Evolutionary conservation across 1,284 basidiomycete genomes (phyloP).

Genomic region (Tremellales sp.): DNA sequence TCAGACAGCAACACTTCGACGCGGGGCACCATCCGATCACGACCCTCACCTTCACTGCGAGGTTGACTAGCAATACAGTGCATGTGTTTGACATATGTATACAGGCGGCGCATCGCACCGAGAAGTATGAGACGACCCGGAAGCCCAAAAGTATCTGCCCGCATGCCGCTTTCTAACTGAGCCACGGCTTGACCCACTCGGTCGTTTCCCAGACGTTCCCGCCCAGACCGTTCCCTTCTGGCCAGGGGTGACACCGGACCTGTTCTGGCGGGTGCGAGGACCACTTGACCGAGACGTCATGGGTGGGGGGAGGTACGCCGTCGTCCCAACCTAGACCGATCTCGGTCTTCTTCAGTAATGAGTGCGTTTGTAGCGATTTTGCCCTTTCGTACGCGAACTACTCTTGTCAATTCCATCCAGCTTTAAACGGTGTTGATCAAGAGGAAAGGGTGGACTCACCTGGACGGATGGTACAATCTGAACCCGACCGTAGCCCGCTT

Average conservation of each 20-base stretch:
- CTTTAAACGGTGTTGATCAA: background rate
- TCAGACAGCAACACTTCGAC: too few relatives aligned
- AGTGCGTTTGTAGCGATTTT: conserved; percentile 29
- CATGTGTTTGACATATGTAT: too few relatives aligned
- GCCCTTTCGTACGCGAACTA: conserved; percentile 45
- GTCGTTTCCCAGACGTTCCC: conserved; percentile 49
- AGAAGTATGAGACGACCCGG: too few relatives aligned
- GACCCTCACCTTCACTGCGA: too few relatives aligned
- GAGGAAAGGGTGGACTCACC: conserved; percentile 24
- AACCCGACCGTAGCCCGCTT: conserved; percentile 34
- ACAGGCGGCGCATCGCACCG: too few relatives aligned
- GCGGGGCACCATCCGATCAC: too few relatives aligned
- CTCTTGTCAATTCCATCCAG: background rate
- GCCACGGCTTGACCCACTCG: conserved; percentile 41
- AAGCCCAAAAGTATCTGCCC: background rate
- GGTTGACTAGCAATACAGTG: too few relatives aligned
- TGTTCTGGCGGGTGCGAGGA: conserved; percentile 30
- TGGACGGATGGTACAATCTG: conserved; percentile 47
- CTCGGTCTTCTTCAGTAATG: conserved; percentile 23
- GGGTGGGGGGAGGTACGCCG: conserved; percentile 30
- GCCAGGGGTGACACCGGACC: conserved; percentile 49
- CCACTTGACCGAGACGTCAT: conserved; percentile 23
- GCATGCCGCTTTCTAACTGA: conserved; percentile 1
- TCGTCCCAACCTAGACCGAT: conserved; percentile 33
- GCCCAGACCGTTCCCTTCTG: conserved; percentile 41